Base-by-base conservation (phyloP, 441 rosid genomes). In the Syzygium syzygioides region DNA sequence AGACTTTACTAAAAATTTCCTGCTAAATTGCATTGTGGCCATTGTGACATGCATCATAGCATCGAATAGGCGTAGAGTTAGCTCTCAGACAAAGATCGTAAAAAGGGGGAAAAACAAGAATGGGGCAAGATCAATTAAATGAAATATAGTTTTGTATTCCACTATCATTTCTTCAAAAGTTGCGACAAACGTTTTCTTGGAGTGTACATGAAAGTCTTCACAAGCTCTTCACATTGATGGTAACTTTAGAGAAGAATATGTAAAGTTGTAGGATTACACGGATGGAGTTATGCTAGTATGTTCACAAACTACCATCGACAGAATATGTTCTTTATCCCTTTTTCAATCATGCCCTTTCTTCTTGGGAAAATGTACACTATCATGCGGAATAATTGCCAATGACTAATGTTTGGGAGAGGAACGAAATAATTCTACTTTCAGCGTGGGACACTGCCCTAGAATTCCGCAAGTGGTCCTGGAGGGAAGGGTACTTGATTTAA, bases 401-500 rank as follows among this genome's bases (percentile, higher is more conserved):
- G 88, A 25, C 88, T 50, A 59, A 64, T 14, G 15, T 19, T 18
- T 4, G 23, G 83, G 45, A 64, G 50, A 59, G 53, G 57, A 10
- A 87, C 13, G 83, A 23, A 18, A 79, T 19, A 37, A 17, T 45
- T 85, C 32, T 5, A 28, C 71, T 37, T 37, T 37, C 83, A 41
- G 60, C 25, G 6, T 1, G 88, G 62, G 89, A 87, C 94, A 94
- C 55, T 11, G 50, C 66, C 94, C 94, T 90, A 59, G 32, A 91
- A 87, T 87, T 89, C 87, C 88, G 92, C 83, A 85, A 41, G 80
- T 9, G 90, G 91, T 85, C 32, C 32, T 89, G 92, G 93, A 91
- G 91, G 92, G 94, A 92, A 52, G 93, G 92, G 92, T 90, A 91
- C 94, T 89, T 90, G 93, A 93, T 93, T 89, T 87, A 91, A 91